Evolutionary conservation across 306 rosid genomes (phyloP), one percentile per base, ranked within the genome.

Genomic region (Cyamopsis tetragonoloba): DNA sequence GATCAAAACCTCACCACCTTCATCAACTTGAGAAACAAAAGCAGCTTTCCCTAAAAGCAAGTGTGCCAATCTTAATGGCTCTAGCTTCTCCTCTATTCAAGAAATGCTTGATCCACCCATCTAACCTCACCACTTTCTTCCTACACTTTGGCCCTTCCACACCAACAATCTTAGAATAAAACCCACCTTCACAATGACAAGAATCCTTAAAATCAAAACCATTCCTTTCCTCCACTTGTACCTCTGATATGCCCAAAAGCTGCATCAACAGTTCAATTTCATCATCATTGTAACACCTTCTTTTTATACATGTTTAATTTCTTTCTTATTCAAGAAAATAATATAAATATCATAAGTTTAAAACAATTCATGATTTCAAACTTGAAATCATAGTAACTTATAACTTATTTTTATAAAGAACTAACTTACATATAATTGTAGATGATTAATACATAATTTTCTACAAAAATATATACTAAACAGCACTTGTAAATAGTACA

Each of bases 31-130:
- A 58, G 89, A 87, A 57, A 67, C 22, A 73, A 71, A 77, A 77
- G 82, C 82, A 82, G 89, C 84, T 77, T 87, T 87, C 11, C 91
- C 90, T 73, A 92, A 51, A 76, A 89, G 86, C 88, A 89, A 59
- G 76, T 87, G 89, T 20, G 91, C 89, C 82, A 92, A 77, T 42
- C 98, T 85, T 20, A 92, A 81, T 3, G 92, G 92, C 71, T 92
- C 96, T 53, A 53, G 72, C 69, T 71, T 86, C 50, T 81, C 84
- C 70, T 68, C 79, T 7, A 82, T 76, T 80, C 71, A 76, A 0
- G n/a, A 85, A 89, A 72, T 75, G 82, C 13, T 84, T 59, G 48
- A 92, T 92, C 96, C 98, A 92, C 61, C 89, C 89, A 69, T 87
- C 80, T 62, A 92, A 68, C 74, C 98, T 85, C 86, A 77, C 56